Percentiles rank a stretch among this genome's conserved stretches.
phyloP scores from a whole-genome alignment of 768 basidiomycete species.

The Boletellus ananas region DNA sequence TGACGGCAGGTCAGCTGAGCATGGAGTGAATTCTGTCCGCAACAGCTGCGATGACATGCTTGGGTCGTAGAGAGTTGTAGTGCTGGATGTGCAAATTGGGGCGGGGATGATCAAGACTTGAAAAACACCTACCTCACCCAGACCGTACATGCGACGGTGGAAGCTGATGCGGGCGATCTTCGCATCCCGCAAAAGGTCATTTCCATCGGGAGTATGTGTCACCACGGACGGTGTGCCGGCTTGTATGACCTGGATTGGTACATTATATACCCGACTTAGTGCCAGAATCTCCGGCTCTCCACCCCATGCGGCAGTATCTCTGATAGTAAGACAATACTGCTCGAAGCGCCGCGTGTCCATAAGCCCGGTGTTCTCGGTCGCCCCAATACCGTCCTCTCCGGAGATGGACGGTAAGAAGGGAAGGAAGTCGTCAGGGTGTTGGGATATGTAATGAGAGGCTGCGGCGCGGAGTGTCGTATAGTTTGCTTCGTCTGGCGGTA shows the following conservation, averaged over 20 bases:
- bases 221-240: conserved; percentile 77
- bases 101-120: not conserved
- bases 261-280: conserved; percentile 69
- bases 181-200: conserved; percentile 29
- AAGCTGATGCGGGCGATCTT: conserved; percentile 76
- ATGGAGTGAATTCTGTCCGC: conserved; percentile 31
- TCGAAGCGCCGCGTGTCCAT: conserved; percentile 67
- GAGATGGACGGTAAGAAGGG: conserved; percentile 81
- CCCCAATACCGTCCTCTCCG: conserved; percentile 66
- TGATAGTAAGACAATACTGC: conserved; percentile 73
- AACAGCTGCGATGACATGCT: conserved; percentile 26
- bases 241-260: conserved; percentile 92
- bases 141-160: conserved; percentile 89
- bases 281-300: conserved; percentile 97
- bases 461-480: conserved; percentile 59
- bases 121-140: conserved; percentile 75
- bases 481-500: conserved; percentile 55
- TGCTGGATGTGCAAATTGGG: conserved; percentile 48
- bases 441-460: conserved; percentile 77
- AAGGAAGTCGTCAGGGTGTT: conserved; percentile 85
- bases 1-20: conserved; percentile 20
- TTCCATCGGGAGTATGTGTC: conserved; percentile 62
- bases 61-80: conserved; percentile 81
- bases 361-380: conserved; percentile 55
- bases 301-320: conserved; percentile 89